A percentile compares a stretch with the other conserved stretches of the same genome.
These are phyloP conservation scores for Suillus placidus DNA, from an alignment of 768 basidiomycete species.

Conservation along the genomic window DNA sequence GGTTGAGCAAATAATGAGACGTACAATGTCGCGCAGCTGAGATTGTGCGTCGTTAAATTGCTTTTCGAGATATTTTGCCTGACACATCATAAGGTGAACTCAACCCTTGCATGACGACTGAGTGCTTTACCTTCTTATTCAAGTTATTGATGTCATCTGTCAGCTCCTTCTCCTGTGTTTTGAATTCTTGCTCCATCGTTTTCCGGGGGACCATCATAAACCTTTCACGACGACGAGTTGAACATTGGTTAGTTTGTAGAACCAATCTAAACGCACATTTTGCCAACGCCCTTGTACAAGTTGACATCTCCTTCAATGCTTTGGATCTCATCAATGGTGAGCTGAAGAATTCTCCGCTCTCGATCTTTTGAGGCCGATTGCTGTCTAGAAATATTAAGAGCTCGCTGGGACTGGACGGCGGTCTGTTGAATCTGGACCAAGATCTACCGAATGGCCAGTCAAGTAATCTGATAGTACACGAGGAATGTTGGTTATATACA, in stretches of 20 bases:
- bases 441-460: conserved; percentile 57
- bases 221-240: conserved; percentile 46
- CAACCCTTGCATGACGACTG: background rate
- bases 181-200: conserved; percentile 77
- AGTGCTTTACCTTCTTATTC: conserved; percentile 75
- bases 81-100: conserved; percentile 4
- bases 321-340: conserved; percentile 84
- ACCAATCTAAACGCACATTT: conserved; percentile 61
- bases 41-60: conserved; percentile 89
- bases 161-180: conserved; percentile 78
- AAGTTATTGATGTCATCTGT: conserved; percentile 81
- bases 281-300: conserved; percentile 93
- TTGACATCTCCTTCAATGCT: conserved; percentile 72
- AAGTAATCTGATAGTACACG: conserved; percentile 16
- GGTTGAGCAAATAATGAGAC: conserved; percentile 24
- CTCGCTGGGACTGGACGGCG: conserved; percentile 81
- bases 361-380: conserved; percentile 83
- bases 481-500: conserved; percentile 6
- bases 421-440: conserved; percentile 92
- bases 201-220: conserved; percentile 86
- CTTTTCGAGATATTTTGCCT: conserved; percentile 93
- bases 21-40: conserved; percentile 83
- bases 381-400: conserved; percentile 71
- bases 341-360: conserved; percentile 85
- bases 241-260: conserved; percentile 7